Evolutionary conservation across 768 basidiomycete species (phyloP), one percentile per base, ranked within the genome.

Genomic region (Rhodotorula toruloides): DNA sequence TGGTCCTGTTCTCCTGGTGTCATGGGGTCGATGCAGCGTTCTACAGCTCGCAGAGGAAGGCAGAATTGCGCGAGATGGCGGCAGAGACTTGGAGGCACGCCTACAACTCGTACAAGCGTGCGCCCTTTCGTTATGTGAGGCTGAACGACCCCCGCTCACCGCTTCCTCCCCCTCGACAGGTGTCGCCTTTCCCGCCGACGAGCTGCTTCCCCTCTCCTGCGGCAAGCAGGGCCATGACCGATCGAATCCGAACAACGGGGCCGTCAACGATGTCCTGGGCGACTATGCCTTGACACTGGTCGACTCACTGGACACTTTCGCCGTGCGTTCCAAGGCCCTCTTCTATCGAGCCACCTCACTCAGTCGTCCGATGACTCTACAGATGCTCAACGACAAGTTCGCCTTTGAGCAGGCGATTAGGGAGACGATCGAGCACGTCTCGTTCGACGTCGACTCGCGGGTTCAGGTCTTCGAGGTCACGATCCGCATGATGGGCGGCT

Each of bases 391-490:
- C 71, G 89, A 93, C 74, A 83, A 83, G 31, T 74, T 79, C 56
- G 89, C 87, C 11, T 97, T 96, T 74, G 87, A 90, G 73, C 80
- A 80, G n/a, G 92, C 90, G 6, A 87, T 98, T 57, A 84, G 83
- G 65, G 84, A 88, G 68, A 84, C 91, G 59, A 87, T 94, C 56
- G 78, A 85, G 58, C 85, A 84, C 82, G 89, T 96, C 44, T 86
- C 86, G 1, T 97, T 96, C 77, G 89, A 97, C 75, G 87, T 91
- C 63, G 87, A 97, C 77, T 91, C 90, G 47, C 90, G 86, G 77
- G 91, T 96, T n/a, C 94, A 99, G 81, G 88, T 98, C 8, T 99
- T 99, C 74, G 94, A 99, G 80, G 90, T 89, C 16, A 97, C 90
- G 1, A 98, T 98, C 61, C 85, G 93, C 34, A 90, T 92, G 11